Base-by-base conservation (phyloP, 805 yeast genomes). In the Metahyphopichia silvanorum region DNA sequence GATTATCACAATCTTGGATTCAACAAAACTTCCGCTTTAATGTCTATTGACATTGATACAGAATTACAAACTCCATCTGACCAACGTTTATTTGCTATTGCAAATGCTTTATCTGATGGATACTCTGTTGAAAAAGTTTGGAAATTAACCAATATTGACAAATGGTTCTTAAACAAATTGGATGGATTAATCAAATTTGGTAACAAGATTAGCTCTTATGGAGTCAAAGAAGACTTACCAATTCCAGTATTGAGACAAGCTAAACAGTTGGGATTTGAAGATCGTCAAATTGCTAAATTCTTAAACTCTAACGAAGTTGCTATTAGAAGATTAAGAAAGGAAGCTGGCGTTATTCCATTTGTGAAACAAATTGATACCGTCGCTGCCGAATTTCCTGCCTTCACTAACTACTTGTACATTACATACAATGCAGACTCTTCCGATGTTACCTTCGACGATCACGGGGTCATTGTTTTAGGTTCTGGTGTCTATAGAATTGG, bases 401-500 rank as follows among this genome's bases (percentile, higher is more conserved):
- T 61, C 67, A 91, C 98, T 50, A 91, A 91, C 71, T 91, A 91
- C 66, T 71, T 91, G 63, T 91, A 93, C 71, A 77, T 86, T 64
- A 93, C 98, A 23, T 91, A 93, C 70, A 89, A 86, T 55, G 98
- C 96, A 29, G 88, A 85, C 47, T 66, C 83, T 21, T 82, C 84
- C 46, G 98, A 91, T 64, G 78, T 93, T 39, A 57, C 70, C n/a
- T 93, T 91, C 55, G 80, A 88, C 46, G 97, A 91, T 44, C 80
- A 88, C 44, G 97, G 97, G 60, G 82, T 85, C 32, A 86, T 91
- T 85, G 98, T 91, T 26, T 72, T 91, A 39, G 98, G 98, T 46
- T 88, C 97, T 4, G 98, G 98, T 75, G 98, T 93, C 27, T 91
- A 91, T 76, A 81, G 98, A 70, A 91, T 91, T 57, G 98, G 98